Evolutionary conservation across 148 eudicot genomes (phyloP).

Genomic region (Gaultheria prostrata): DNA sequence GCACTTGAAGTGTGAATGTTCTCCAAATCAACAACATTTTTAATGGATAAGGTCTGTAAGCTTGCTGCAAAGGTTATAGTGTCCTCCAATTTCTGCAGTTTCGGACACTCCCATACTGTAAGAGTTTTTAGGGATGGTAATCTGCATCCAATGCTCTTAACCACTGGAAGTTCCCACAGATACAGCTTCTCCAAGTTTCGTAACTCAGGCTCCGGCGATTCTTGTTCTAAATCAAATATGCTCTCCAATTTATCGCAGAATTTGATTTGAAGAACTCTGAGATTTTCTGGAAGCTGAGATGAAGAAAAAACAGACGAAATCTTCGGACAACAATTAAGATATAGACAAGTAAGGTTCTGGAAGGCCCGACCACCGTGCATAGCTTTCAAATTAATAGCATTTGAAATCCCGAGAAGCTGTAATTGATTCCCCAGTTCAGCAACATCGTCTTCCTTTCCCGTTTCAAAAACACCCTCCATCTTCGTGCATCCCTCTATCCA

Average conservation of each 20-base stretch:
- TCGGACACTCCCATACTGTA: conserved; percentile 9
- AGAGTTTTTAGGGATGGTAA: conserved; percentile 13
- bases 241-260: conserved; percentile 25
- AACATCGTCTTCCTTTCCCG: conserved; percentile 7
- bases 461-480: conserved; percentile 17
- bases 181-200: conserved; percentile 12
- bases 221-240: background rate
- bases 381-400: conserved; percentile 13
- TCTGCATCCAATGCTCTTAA: conserved; percentile 11
- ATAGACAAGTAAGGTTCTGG: conserved; percentile 24
- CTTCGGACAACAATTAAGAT: conserved; percentile 33
- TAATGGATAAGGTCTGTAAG: background rate
- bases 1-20: background rate
- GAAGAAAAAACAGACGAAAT: conserved; percentile 14
- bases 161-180: conserved; percentile 23
- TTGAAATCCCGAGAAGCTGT: conserved; percentile 27
- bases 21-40: background rate
- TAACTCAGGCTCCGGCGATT: background rate
- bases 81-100: conserved; percentile 9
- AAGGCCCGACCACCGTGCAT: background rate
- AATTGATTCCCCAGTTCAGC: conserved; percentile 1
- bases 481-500: conserved; percentile 38
- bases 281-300: conserved; percentile 15
- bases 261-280: conserved; percentile 25
- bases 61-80: background rate